Conservation (phyloP, 2,329 filamentous ascomycete genomes). For the Fusarium hostae region DNA sequence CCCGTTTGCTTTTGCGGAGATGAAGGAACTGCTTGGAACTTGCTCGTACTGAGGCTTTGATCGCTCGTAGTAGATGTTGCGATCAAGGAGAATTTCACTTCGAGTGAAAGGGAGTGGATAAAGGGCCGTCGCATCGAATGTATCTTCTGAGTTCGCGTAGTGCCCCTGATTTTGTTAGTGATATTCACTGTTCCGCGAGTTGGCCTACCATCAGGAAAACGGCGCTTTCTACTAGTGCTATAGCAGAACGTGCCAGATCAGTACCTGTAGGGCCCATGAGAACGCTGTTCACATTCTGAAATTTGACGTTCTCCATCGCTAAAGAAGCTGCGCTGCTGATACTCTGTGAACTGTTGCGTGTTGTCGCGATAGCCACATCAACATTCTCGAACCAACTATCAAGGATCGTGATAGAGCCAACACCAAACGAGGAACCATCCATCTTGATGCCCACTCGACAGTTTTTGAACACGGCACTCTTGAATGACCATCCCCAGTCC, state of each 20-base stretch:
- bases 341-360: slow-evolving; percentile 51
- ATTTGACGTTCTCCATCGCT: slow-evolving; percentile 60
- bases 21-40: slow-evolving; percentile 67
- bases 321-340: slow-evolving; percentile 56
- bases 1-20: slow-evolving; percentile 69
- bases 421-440: slow-evolving; percentile 62
- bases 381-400: slow-evolving; percentile 78
- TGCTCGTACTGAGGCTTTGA: slow-evolving; percentile 79
- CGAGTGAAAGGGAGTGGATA: slow-evolving; percentile 30
- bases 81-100: slow-evolving; percentile 60
- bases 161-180: slow-evolving; percentile 42
- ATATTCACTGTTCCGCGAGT: not conserved
- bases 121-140: slow-evolving; percentile 39
- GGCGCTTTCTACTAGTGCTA: slow-evolving; percentile 12
- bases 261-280: slow-evolving; percentile 34
- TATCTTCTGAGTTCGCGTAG: slow-evolving; percentile 34
- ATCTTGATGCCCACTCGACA: slow-evolving; percentile 76
- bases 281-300: slow-evolving; percentile 50
- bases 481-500: slow-evolving; percentile 83
- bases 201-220: slow-evolving; percentile 45
- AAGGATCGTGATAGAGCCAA: slow-evolving; percentile 79
- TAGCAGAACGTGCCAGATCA: slow-evolving; percentile 27
- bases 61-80: slow-evolving; percentile 71
- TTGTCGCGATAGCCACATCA: slow-evolving; percentile 74
- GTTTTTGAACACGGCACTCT: slow-evolving; percentile 70